Evolutionary conservation across 768 basidiomycete species (phyloP).

Genomic region (Kwoniella europaea): DNA sequence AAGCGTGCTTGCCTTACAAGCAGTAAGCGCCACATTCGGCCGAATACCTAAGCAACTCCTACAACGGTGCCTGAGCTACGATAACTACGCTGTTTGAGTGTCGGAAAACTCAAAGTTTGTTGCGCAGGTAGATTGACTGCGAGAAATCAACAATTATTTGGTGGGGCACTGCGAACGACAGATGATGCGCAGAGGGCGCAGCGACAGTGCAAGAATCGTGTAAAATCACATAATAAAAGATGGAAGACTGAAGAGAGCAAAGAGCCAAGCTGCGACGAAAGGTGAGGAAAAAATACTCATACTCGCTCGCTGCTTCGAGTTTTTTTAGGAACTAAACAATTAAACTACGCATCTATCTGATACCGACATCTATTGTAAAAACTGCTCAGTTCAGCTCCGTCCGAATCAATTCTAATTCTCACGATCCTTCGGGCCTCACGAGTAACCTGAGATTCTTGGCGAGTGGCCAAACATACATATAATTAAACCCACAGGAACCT

Average conservation of each 20-base stretch:
- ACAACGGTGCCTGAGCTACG: neutral
- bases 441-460: neutral
- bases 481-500: neutral
- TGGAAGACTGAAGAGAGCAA: too few species aligned
- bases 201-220: too few species aligned
- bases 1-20: neutral
- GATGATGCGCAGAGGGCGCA: too few species aligned
- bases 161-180: neutral
- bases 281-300: too few species aligned
- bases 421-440: neutral
- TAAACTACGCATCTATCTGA: neutral
- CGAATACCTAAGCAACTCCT: neutral
- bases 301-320: neutral
- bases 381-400: neutral
- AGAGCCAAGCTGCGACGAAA: too few species aligned
- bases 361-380: neutral
- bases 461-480: neutral
- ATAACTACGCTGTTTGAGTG: too few species aligned
- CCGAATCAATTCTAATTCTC: neutral
- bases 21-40: slow-evolving; percentile 7
- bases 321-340: neutral
- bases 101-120: neutral
- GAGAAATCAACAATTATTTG: neutral
- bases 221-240: too few species aligned
- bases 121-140: neutral